Evolutionary conservation across 805 yeast species (phyloP).

Genomic region (Wickerhamiella cacticola): DNA sequence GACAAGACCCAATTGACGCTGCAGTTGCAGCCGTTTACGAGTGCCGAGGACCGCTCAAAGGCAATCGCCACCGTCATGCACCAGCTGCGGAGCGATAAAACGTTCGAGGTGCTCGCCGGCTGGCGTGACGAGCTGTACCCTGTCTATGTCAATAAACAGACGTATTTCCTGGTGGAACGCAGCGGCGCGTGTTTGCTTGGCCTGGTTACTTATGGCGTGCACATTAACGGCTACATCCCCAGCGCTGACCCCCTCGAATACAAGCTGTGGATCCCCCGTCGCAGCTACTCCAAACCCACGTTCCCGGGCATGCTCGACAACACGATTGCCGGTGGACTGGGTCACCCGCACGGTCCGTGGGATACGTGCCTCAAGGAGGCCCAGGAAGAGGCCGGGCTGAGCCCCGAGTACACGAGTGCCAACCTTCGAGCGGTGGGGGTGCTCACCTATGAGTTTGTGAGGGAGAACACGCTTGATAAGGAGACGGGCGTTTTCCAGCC

Average conservation of each 20-base stretch:
- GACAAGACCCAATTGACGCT: not conserved
- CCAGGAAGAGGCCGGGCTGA: slow-evolving; percentile 81
- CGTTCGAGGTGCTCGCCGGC: slow-evolving; percentile 27
- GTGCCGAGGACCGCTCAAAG: slow-evolving; percentile 7
- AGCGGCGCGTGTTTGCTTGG: slow-evolving; percentile 75
- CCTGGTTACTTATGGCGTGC: slow-evolving; percentile 81
- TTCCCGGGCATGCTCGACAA: slow-evolving; percentile 87
- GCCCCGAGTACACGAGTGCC: slow-evolving; percentile 36
- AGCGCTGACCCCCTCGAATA: slow-evolving; percentile 27
- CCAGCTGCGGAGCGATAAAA: slow-evolving; percentile 19
- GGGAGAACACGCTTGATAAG: slow-evolving; percentile 25
- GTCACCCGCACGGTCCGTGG: slow-evolving; percentile 58
- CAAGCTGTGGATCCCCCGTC: slow-evolving; percentile 68
- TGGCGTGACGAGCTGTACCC: slow-evolving; percentile 85
- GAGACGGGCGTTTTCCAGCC: slow-evolving; percentile 67
- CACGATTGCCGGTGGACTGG: slow-evolving; percentile 91
- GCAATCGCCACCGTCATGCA: slow-evolving; percentile 15
- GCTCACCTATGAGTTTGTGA: slow-evolving; percentile 42
- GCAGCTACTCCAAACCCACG: slow-evolving; percentile 69
- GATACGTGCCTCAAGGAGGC: slow-evolving; percentile 82
- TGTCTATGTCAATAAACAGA: slow-evolving; percentile 42
- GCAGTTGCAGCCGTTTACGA: not conserved
- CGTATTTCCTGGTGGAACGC: slow-evolving; percentile 66
- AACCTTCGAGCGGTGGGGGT: slow-evolving; percentile 47
- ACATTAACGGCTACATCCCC: slow-evolving; percentile 65